Evolutionary conservation across 2,329 filamentous ascomycete genomes (phyloP).

Genomic region (Sordariomycetes sp.): DNA sequence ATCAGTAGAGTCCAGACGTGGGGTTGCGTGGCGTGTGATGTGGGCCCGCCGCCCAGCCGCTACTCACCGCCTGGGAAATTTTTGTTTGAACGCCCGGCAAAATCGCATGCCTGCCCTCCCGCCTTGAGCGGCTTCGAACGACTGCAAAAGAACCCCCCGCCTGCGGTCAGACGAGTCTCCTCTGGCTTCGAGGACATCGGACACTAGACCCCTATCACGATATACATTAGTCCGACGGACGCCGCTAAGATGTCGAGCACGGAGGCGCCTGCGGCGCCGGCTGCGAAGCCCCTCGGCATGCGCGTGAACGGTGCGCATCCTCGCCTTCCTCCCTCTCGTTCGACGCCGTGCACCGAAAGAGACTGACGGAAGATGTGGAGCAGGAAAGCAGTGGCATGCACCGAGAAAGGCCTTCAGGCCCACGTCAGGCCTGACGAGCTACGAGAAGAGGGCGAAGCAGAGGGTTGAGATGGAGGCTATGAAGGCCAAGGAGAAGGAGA

Average conservation of each 20-base stretch:
- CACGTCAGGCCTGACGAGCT: conserved; percentile 62
- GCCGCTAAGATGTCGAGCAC: conserved; percentile 5
- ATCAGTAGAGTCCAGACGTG: too few relatives aligned
- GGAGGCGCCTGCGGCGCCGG: conserved; percentile 17
- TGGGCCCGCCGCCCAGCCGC: too few relatives aligned
- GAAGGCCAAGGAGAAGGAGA: conserved; percentile 87
- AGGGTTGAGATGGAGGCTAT: conserved; percentile 59
- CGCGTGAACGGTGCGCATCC: conserved; percentile 62
- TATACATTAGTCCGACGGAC: neutral
- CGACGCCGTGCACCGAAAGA: neutral
- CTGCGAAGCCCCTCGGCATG: conserved; percentile 45
- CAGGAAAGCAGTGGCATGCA: conserved; percentile 92
- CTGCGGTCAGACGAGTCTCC: too few relatives aligned
- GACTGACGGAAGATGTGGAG: neutral
- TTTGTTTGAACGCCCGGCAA: too few relatives aligned
- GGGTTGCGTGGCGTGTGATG: too few relatives aligned
- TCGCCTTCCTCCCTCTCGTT: neutral
- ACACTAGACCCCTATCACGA: neutral
- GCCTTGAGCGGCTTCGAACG: too few relatives aligned
- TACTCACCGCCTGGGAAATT: too few relatives aligned
- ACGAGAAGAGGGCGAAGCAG: conserved; percentile 59
- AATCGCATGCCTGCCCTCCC: too few relatives aligned
- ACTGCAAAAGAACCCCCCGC: too few relatives aligned
- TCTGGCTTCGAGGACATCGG: too few relatives aligned
- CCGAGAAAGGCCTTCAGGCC: conserved; percentile 78